Base-by-base conservation (phyloP, 1,284 basidiomycete species). In the Bjerkandera adusta region DNA sequence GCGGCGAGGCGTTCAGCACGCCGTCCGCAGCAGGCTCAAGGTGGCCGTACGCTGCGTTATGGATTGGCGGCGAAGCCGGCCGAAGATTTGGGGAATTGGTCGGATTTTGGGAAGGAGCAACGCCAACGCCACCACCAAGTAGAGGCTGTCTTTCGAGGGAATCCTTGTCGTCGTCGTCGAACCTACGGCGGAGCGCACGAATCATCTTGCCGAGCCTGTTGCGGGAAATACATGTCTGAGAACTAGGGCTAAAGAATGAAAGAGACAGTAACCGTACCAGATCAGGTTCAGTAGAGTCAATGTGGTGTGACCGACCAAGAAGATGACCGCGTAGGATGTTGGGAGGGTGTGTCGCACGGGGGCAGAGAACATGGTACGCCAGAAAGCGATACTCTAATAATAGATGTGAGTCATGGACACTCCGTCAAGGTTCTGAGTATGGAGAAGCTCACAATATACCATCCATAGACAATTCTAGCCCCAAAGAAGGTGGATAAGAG, bases 151-250 rank as follows among this genome's bases (percentile, higher is more conserved):
- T 53, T 41, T 49, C 48, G 35, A 58, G 53, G 15, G 25, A 45
- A 25, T 59, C 51, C 57, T 83, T 81, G 15, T 22, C 45, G n/a
- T n/a, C n/a, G n/a, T n/a, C n/a, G 38, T 61, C 51, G 59, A 84
- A 83, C 29, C 83, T 71, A 60, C 76, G 81, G 41, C 67, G 69
- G 43, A 87, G 61, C 5, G 81, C 74, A 38, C 58, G 52, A 44
- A 87, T 73, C 80, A 87, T 88, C 59, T 83, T 85, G 38, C 61
- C 68, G 60, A 87, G 81, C 84, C 85, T 86, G 36, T 35, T n/a
- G n/a, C n/a, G n/a, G 12, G 8, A 30, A 24, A 16, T 21, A 12
- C n/a, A 12, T 20, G 36, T 38, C 5, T 34, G 20, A 33, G 12
- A 21, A 43, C 20, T 38, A 13, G 18, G 2, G 27, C 3, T 16